These are phyloP conservation scores for Bondarzewia mesenterica DNA, from an alignment of 1,284 basidiomycete genomes.

Conservation along the genomic window DNA sequence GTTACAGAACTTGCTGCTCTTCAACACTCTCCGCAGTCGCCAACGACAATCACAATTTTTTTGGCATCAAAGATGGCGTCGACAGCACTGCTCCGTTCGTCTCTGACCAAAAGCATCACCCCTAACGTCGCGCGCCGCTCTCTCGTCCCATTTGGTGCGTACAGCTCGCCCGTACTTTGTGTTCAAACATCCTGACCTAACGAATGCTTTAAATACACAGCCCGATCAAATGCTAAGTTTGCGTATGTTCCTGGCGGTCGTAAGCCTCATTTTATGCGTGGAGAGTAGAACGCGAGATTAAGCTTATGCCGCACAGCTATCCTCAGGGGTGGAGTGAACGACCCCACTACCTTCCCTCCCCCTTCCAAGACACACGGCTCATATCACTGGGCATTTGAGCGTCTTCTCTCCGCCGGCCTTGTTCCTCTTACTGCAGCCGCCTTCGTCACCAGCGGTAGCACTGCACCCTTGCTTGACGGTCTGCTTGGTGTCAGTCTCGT, in stretches of 20 bases:
- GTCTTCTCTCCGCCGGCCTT: slow-evolving; percentile 80
- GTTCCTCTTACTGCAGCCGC: slow-evolving; percentile 84
- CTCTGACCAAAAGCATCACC: slow-evolving; percentile 35
- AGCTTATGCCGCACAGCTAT: slow-evolving; percentile 54
- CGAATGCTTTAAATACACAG: slow-evolving; percentile 11
- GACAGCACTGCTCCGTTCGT: slow-evolving; percentile 40
- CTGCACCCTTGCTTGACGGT: slow-evolving; percentile 83
- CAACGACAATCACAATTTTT: not conserved
- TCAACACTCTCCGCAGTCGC: slow-evolving; percentile 3
- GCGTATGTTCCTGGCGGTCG: slow-evolving; percentile 64
- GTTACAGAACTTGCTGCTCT: not conserved
- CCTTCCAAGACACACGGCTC: slow-evolving; percentile 83
- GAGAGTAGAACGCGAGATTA: not conserved
- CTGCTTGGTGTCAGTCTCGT: slow-evolving; percentile 81
- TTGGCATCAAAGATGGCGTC: slow-evolving; percentile 37
- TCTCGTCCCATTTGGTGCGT: slow-evolving; percentile 25
- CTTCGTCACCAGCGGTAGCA: slow-evolving; percentile 62
- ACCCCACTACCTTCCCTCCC: slow-evolving; percentile 84
- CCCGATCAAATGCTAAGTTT: slow-evolving; percentile 19
- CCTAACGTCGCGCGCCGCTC: slow-evolving; percentile 31
- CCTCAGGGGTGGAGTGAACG: slow-evolving; percentile 92
- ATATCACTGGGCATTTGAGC: slow-evolving; percentile 98
- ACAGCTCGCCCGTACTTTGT: not conserved
- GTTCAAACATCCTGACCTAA: not conserved
- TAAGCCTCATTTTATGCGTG: slow-evolving; percentile 29